Percentiles rank a stretch among this genome's conserved stretches.
Conservation (phyloP, 345 rosid genomes). For the Geranium rotundifolium region DNA sequence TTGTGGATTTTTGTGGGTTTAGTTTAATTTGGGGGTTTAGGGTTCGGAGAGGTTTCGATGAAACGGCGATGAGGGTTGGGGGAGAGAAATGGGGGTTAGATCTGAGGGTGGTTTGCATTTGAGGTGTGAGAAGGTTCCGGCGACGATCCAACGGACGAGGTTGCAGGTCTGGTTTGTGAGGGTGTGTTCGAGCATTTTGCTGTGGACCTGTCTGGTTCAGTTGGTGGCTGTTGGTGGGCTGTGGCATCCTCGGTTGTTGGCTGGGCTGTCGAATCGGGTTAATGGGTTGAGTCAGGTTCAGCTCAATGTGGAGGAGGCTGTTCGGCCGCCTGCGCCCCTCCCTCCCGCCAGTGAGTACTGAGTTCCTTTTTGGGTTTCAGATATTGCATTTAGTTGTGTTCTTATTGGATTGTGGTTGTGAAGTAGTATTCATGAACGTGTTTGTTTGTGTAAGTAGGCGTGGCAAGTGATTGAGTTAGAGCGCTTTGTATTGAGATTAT, state of each 20-base stretch:
- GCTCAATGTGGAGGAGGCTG: constrained; percentile 17
- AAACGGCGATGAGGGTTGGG: constrained; percentile 46
- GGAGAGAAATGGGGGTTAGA: constrained; percentile 45
- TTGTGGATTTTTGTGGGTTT: neutral
- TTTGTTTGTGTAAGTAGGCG: neutral
- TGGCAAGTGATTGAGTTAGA: neutral
- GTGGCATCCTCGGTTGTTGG: constrained; percentile 59
- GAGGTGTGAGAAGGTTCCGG: neutral
- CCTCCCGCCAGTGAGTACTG: neutral
- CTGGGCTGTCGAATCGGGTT: constrained; percentile 38
- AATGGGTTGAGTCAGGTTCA: constrained; percentile 29
- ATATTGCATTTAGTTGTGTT: neutral
- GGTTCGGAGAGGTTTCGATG: constrained; percentile 18
- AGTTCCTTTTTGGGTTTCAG: neutral
- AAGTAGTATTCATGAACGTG: neutral
- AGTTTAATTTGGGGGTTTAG: neutral
- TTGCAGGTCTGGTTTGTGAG: constrained; percentile 76
- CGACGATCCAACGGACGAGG: constrained; percentile 20
- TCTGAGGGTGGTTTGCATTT: constrained; percentile 25
- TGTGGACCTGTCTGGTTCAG: constrained; percentile 98
- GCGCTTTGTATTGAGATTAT: too few relatives aligned
- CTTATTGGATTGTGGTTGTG: neutral
- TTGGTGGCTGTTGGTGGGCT: constrained; percentile 74
- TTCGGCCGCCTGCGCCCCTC: neutral
- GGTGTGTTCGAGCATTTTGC: constrained; percentile 79